Conservation (phyloP, 805 yeast species). For the Phaffomyces antillensis region DNA sequence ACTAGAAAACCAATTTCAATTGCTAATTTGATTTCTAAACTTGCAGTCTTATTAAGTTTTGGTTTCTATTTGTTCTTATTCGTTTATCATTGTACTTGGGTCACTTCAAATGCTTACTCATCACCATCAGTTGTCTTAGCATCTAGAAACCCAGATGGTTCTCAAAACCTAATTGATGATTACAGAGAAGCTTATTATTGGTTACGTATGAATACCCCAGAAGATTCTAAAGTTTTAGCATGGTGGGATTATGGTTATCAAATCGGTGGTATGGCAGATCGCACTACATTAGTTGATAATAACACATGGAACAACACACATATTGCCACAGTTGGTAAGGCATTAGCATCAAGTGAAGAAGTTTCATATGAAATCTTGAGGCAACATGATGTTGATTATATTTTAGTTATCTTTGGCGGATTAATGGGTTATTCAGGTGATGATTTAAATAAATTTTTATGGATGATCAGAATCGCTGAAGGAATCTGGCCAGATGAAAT, state of each 20-base stretch:
- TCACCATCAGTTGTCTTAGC: constrained; percentile 97
- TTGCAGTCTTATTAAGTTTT: constrained; percentile 60
- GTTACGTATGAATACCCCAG: constrained; percentile 96
- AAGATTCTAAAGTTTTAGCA: constrained; percentile 92
- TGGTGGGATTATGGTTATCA: constrained; percentile 99
- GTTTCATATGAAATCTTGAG: constrained; percentile 81
- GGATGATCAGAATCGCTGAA: constrained; percentile 99
- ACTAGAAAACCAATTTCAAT: constrained; percentile 9
- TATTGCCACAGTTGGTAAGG: constrained; percentile 98
- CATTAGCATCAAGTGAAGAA: constrained; percentile 87
- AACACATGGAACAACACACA: constrained; percentile 99
- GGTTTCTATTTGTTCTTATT: constrained; percentile 68
- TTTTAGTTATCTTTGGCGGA: constrained; percentile 91
- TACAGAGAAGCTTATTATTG: constrained; percentile 98
- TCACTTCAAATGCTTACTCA: constrained; percentile 89
- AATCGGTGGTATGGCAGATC: constrained; percentile 99
- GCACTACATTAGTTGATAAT: constrained; percentile 96
- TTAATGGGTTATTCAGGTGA: constrained; percentile 91
- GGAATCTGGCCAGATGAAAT: constrained; percentile 99
- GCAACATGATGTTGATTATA: constrained; percentile 92
- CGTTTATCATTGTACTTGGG: constrained; percentile 96
- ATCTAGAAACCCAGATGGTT: constrained; percentile 77
- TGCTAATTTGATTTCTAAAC: constrained; percentile 40
- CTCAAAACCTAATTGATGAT: constrained; percentile 82
- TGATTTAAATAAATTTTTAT: constrained; percentile 90